Percentiles rank a stretch among this genome's conserved stretches.
These are phyloP conservation scores for Aspergillus tubingensis DNA, from an alignment of 2,329 filamentous ascomycete genomes.

Conservation along the genomic window DNA sequence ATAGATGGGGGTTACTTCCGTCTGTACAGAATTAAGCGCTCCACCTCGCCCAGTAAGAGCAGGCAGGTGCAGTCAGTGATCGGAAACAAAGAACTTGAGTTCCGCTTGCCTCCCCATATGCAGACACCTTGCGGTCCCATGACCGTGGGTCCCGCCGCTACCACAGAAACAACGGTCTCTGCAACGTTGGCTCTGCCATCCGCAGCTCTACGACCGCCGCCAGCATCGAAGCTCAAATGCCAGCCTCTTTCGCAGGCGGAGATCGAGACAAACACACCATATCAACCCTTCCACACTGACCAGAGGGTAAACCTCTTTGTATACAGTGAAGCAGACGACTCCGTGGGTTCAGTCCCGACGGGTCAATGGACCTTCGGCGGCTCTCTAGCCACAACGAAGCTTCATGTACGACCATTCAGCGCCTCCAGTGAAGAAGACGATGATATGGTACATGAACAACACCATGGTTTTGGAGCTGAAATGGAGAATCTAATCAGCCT, in stretches of 20 bases:
- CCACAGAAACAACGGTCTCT: slow-evolving; percentile 37
- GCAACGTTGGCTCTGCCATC: slow-evolving; percentile 48
- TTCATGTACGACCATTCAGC: slow-evolving; percentile 49
- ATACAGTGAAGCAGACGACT: slow-evolving; percentile 50
- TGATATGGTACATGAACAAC: slow-evolving; percentile 34
- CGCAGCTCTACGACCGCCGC: slow-evolving; percentile 44
- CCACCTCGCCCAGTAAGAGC: slow-evolving; percentile 55
- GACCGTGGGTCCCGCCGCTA: slow-evolving; percentile 57
- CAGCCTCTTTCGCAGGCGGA: slow-evolving; percentile 74
- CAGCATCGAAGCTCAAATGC: slow-evolving; percentile 43
- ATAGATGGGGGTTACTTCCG: slow-evolving; percentile 49
- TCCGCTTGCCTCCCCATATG: slow-evolving; percentile 64
- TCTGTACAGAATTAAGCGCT: slow-evolving; percentile 45
- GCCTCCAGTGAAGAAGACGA: slow-evolving; percentile 42
- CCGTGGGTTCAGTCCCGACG: slow-evolving; percentile 38
- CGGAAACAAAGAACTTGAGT: slow-evolving; percentile 64
- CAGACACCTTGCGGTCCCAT: slow-evolving; percentile 61
- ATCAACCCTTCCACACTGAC: slow-evolving; percentile 94
- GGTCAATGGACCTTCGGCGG: slow-evolving; percentile 58
- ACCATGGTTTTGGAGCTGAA: slow-evolving; percentile 37
- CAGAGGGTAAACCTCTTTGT: slow-evolving; percentile 76
- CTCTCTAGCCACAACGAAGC: slow-evolving; percentile 49
- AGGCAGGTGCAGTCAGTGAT: slow-evolving; percentile 56
- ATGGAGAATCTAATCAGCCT: slow-evolving; percentile 56
- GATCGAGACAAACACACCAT: slow-evolving; percentile 93